Evolutionary conservation across 306 rosid species (phyloP), one percentile per base, ranked within the genome.

Genomic region (Cucurbita argyrosperma): DNA sequence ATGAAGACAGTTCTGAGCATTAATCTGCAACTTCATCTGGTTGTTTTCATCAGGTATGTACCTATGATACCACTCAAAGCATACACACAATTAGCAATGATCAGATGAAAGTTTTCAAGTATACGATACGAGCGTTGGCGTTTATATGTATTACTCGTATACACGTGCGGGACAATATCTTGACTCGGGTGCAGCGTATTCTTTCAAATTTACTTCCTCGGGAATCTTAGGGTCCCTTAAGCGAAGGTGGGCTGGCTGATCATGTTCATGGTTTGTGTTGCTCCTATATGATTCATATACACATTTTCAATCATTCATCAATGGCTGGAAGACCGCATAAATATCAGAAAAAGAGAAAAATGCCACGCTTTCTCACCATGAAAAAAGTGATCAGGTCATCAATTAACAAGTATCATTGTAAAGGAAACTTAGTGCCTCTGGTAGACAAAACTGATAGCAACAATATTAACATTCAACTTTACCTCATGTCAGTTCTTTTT

Each of bases 211-310:
- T 68, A 84, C 56, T 9, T 70, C 85, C 82, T 88, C 89, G 10
- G 98, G 96, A 80, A 86, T 83, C 83, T 84, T 89, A 23, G 95
- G 80, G 82, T 94, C 88, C 79, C 81, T 85, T 81, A 90, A 82
- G 71, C 76, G 87, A 84, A 94, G 97, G 80, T 94, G 97, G 53
- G 96, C 78, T 76, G 97, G 97, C 81, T 94, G 98, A 80, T 94
- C 98, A 68, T 90, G 96, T 35, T 90, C 98, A 79, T 94, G 98
- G 85, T 94, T 94, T 80, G 98, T 94, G 83, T 89, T 94, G 92
- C 98, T 94, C 91, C 98, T 94, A 65, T 73, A 76, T 8, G 77
- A 30, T 1, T 21, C 16, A 67, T 21, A 47, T 7, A 68, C 11
- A 71, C 15, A 69, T 21, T 74, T 35, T 75, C 37, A 60, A 68